Evolutionary conservation across 306 rosid species (phyloP).

Genomic region (Vicia sativa): DNA sequence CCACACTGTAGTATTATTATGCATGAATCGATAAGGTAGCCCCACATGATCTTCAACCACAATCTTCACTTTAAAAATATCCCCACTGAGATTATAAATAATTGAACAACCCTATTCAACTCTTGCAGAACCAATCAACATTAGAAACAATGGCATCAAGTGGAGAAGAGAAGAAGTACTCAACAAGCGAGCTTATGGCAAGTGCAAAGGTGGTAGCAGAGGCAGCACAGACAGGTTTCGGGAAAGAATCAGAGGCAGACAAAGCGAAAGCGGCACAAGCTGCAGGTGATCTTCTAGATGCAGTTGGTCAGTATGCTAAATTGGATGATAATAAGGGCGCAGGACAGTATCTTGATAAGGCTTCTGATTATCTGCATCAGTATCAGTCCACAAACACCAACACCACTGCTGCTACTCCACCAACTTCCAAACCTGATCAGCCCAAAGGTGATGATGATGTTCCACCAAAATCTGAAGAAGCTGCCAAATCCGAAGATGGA

Average conservation of each 20-base stretch:
- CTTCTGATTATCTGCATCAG: conserved; percentile 48
- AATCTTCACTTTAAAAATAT: neutral
- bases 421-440: conserved; percentile 17
- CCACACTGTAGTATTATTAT: neutral
- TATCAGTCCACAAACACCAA: conserved; percentile 5
- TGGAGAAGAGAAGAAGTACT: conserved; percentile 31
- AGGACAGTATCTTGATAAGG: conserved; percentile 49
- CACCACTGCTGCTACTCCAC: neutral
- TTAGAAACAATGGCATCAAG: neutral
- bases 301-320: conserved; percentile 44
- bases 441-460: conserved; percentile 1
- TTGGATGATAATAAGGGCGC: conserved; percentile 47
- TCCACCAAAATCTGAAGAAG: neutral
- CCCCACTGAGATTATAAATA: neutral
- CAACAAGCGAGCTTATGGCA: neutral
- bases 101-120: neutral
- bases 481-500: neutral
- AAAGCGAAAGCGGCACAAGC: conserved; percentile 55
- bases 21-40: neutral
- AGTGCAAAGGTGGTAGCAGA: conserved; percentile 54
- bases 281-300: conserved; percentile 55
- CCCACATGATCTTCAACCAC: conserved; percentile 17
- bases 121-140: neutral
- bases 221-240: conserved; percentile 42
- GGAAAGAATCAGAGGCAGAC: conserved; percentile 41